phyloP scores from a whole-genome alignment of 139 green algal genomes.

The Gonium pectorale region DNA sequence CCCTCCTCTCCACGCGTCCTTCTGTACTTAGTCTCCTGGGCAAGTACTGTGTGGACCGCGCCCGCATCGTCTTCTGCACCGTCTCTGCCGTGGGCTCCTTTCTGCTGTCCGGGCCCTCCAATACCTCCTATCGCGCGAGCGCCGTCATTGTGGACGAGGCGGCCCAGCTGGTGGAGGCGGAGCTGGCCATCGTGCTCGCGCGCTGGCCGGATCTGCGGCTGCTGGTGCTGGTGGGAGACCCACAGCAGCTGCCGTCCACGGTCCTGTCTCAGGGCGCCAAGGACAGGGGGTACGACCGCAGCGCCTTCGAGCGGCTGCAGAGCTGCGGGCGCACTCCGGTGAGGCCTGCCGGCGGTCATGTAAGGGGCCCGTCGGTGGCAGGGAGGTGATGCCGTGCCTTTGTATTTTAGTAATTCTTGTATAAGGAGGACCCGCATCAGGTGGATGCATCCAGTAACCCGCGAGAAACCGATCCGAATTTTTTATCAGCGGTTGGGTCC shows the following conservation, averaged over 20 bases:
- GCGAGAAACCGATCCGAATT: too few species aligned
- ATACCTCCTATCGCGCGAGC: neutral
- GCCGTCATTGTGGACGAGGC: slow-evolving; percentile 4
- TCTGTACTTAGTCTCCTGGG: neutral
- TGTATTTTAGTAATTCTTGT: too few species aligned
- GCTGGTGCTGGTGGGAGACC: slow-evolving; percentile 64
- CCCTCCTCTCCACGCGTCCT: neutral
- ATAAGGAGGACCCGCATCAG: too few species aligned
- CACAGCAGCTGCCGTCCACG: slow-evolving; percentile 81
- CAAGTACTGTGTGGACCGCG: neutral
- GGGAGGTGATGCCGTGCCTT: too few species aligned
- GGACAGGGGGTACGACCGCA: slow-evolving; percentile 55
- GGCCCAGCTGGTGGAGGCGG: slow-evolving; percentile 19
- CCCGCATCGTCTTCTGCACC: slow-evolving; percentile 6
- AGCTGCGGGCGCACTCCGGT: neutral
- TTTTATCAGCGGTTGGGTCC: too few species aligned
- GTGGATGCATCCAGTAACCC: too few species aligned
- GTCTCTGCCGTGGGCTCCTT: neutral
- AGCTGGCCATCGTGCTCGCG: neutral
- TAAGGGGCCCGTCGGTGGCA: too few species aligned
- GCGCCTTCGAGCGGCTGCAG: slow-evolving; percentile 72
- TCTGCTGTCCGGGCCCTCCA: neutral
- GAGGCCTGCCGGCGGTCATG: too few species aligned
- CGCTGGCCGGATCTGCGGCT: neutral
- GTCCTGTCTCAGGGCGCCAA: slow-evolving; percentile 33